Conservation (phyloP, 2,329 filamentous ascomycete genomes). For the Periconia digitata region DNA sequence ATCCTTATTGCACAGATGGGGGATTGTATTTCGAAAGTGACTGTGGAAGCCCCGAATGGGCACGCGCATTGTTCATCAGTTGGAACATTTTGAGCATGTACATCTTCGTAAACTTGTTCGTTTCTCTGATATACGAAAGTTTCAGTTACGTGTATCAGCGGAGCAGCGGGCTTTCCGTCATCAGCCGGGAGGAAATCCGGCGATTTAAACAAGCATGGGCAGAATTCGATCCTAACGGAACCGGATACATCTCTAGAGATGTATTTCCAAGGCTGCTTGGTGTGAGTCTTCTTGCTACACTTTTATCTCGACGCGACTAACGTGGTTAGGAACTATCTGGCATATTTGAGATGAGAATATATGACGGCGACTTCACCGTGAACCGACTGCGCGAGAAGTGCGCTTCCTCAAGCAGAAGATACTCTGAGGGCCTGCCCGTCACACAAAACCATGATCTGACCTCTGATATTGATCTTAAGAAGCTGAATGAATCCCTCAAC, state of each 20-base stretch:
- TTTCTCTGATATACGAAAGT: conserved; percentile 98
- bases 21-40: conserved; percentile 80
- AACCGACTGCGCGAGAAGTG: conserved; percentile 85
- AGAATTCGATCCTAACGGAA: conserved; percentile 87
- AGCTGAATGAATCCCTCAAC: conserved; percentile 71
- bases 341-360: conserved; percentile 96
- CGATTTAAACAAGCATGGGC: conserved; percentile 99
- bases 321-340: conserved; percentile 73
- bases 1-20: conserved; percentile 76
- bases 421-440: conserved; percentile 50
- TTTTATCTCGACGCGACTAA: conserved; percentile 9
- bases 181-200: conserved; percentile 90
- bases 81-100: conserved; percentile 99
- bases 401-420: conserved; percentile 57
- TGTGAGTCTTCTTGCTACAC: conserved; percentile 49
- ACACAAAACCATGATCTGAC: conserved; percentile 37
- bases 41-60: conserved; percentile 89
- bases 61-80: conserved; percentile 82
- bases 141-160: conserved; percentile 99
- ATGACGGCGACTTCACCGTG: conserved; percentile 87
- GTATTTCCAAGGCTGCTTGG: conserved; percentile 85
- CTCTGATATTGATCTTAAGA: conserved; percentile 67
- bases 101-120: conserved; percentile 97
- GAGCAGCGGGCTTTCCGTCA: conserved; percentile 85
- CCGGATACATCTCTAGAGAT: conserved; percentile 87